These are phyloP conservation scores for Solidago caesia DNA, from an alignment of 129 eudicot genomes.

Conservation along the genomic window DNA sequence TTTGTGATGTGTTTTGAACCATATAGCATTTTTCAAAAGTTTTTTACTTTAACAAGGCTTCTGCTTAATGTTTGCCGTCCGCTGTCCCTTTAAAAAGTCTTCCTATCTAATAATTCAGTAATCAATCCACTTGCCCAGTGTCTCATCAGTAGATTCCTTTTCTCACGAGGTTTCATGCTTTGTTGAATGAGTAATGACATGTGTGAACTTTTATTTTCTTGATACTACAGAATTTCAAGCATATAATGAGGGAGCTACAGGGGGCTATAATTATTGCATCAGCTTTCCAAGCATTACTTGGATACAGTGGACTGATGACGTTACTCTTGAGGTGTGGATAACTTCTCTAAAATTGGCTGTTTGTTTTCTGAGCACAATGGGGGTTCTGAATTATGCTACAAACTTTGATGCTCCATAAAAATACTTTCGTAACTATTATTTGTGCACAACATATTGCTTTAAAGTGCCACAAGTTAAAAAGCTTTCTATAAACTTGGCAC, in stretches of 20 bases:
- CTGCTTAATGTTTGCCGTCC: not conserved
- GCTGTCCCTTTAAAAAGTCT: not conserved
- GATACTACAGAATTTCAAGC: conserved; percentile 80
- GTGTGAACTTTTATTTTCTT: conserved; percentile 9
- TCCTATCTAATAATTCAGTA: not conserved
- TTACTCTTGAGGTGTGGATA: conserved; percentile 59
- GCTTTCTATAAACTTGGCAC: not conserved
- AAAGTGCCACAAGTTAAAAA: not conserved
- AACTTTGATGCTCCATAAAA: not conserved
- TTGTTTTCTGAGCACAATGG: not conserved
- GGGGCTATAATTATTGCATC: conserved; percentile 91
- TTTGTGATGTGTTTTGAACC: conserved; percentile 9
- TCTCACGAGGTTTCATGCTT: conserved; percentile 7
- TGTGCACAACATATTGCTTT: not conserved
- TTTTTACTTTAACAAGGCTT: conserved; percentile 11
- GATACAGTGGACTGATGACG: conserved; percentile 94
- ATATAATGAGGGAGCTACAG: conserved; percentile 93
- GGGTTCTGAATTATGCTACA: not conserved
- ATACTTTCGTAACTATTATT: not conserved
- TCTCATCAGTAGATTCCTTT: conserved; percentile 13
- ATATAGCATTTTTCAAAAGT: not conserved
- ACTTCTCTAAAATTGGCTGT: conserved; percentile 11
- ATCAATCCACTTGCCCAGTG: not conserved
- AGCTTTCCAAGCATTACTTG: conserved; percentile 85
- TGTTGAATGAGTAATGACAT: not conserved